Evolutionary conservation across 2,329 filamentous ascomycete species (phyloP), one percentile per base, ranked within the genome.

Genomic region (Dothistroma pini): DNA sequence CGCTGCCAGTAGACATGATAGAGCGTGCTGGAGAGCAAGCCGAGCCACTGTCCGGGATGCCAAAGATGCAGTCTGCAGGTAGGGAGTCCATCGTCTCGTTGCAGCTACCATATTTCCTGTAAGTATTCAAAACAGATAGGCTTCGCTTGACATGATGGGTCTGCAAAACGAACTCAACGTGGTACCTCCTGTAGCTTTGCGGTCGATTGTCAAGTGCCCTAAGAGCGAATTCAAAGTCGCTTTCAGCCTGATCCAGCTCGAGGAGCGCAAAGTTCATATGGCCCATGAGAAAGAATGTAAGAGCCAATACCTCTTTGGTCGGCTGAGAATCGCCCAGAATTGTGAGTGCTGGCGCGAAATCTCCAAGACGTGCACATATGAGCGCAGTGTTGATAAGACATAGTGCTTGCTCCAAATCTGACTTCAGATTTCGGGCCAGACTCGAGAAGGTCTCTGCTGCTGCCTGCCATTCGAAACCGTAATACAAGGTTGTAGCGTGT

Each of bases 381-480:
- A 75, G 57, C 7, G 66, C 70, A 14, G 66, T 64, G 55, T 74
- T 75, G 48, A 75, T 58, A 3, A 66, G 58, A 29, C 70, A 71
- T 8, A 66, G 56, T 11, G 61, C 66, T 48, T 60, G 65, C 25
- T 61, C 54, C 9, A 66, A 38, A 2, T 61, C 57, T 25, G 59
- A 58, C 1, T 62, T 56, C 21, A 70, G 62, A 5, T 49, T 34
- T 11, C 57, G 53, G 8, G 68, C 66, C 6, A 75, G 65, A 11
- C 63, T 35, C 9, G 57, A 47, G 62, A 75, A 75, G 16, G 57
- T 57, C 12, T 68, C 63, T 1, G 65, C 66, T n/a, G 73, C 66
- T n/a, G 63, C 63, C 52, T 71, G 64, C 70, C 71, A 74, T 51
- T 74, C 73, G 59, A 68, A 72, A 47, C 60, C 65, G 44, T 73